These are phyloP conservation scores for Candida golubevii DNA, from an alignment of 805 yeast species.

Conservation along the genomic window DNA sequence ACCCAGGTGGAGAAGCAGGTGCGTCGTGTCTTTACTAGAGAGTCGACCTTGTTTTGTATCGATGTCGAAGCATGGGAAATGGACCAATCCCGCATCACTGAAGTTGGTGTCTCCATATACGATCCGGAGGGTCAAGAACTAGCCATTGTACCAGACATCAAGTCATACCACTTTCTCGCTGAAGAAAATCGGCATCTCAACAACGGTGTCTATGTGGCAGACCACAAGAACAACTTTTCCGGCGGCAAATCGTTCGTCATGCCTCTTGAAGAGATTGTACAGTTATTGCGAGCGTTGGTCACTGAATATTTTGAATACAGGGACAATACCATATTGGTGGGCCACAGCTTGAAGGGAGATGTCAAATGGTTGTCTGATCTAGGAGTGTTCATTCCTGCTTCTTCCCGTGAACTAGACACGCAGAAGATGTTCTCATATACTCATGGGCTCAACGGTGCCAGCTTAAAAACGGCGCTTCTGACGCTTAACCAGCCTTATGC, in stretches of 20 bases:
- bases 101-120: conserved; percentile 24
- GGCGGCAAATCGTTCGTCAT: conserved; percentile 18
- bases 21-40: conserved; percentile 17
- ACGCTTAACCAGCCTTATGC: conserved; percentile 20
- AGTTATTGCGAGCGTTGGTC: conserved; percentile 11
- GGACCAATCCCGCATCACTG: conserved; percentile 15
- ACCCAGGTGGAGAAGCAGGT: conserved; percentile 5
- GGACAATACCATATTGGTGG: conserved; percentile 13
- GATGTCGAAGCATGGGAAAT: conserved; percentile 26
- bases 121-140: conserved; percentile 17
- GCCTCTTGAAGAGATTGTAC: conserved; percentile 3
- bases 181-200: conserved; percentile 13
- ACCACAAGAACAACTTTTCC: conserved; percentile 17
- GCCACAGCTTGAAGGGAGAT: conserved; percentile 15
- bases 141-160: conserved; percentile 16
- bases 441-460: conserved; percentile 17
- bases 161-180: conserved; percentile 17
- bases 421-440: conserved; percentile 13
- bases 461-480: conserved; percentile 19
- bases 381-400: conserved; percentile 4
- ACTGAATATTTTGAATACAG: conserved; percentile 12
- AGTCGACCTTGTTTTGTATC: conserved; percentile 17
- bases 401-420: conserved; percentile 17
- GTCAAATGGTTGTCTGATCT: conserved; percentile 11
- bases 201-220: conserved; percentile 22